A percentile compares a stretch with the other conserved stretches of the same genome.
phyloP scores from a whole-genome alignment of 2,329 filamentous ascomycete genomes.

The Alternaria dauci region DNA sequence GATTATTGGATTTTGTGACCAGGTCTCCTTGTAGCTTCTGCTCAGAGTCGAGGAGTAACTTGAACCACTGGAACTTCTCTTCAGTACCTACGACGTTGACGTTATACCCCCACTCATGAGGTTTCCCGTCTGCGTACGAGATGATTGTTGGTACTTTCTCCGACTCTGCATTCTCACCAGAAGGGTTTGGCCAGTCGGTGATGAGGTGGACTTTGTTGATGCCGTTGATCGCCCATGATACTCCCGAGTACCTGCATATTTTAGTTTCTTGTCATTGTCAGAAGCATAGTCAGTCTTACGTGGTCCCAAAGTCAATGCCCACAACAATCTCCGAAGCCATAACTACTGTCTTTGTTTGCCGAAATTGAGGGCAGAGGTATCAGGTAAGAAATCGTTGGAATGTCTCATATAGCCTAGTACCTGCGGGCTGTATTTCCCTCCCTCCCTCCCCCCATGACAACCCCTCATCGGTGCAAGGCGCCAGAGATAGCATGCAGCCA shows the following conservation, averaged over 20 bases:
- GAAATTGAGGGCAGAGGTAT: background rate
- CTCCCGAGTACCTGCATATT: conserved; percentile 36
- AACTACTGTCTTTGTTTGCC: background rate
- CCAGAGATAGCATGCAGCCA: background rate
- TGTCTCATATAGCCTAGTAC: background rate
- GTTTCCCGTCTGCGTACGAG: conserved; percentile 10
- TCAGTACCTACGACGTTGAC: background rate
- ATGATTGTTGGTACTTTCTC: conserved; percentile 22
- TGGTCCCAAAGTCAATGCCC: conserved; percentile 46
- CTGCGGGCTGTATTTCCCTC: background rate
- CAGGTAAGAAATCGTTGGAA: background rate
- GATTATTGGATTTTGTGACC: conserved; percentile 2
- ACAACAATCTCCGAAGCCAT: conserved; percentile 26
- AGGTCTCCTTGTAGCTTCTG: background rate
- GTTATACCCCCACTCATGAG: conserved; percentile 10
- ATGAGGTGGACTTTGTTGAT: conserved; percentile 19
- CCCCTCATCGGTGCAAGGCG: background rate
- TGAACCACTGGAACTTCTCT: conserved; percentile 21
- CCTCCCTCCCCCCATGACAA: background rate
- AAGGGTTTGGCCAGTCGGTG: conserved; percentile 18
- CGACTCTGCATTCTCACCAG: background rate
- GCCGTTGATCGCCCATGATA: conserved; percentile 33
- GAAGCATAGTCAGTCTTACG: conserved; percentile 22
- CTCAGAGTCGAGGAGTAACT: conserved; percentile 20
- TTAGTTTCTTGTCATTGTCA: background rate